Evolutionary conservation across 495 filamentous ascomycete species (phyloP).

Genomic region (Penicillium crystallinum): DNA sequence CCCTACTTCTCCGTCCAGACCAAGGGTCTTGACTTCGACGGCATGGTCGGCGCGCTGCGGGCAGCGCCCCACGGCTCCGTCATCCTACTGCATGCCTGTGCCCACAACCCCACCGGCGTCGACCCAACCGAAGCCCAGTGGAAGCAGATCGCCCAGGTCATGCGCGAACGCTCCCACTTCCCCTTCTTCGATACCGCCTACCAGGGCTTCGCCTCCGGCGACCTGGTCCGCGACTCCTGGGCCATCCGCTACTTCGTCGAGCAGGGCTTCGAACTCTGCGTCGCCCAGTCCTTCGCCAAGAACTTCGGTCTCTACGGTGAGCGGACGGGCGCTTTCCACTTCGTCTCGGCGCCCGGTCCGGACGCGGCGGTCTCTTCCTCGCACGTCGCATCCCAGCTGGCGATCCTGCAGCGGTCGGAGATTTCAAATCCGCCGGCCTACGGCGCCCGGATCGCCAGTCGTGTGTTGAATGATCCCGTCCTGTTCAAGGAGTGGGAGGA

Average conservation of each 20-base stretch:
- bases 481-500: conserved; percentile 94
- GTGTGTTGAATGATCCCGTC: conserved; percentile 71
- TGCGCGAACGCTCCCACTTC: conserved; percentile 75
- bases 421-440: conserved; percentile 96
- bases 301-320: conserved; percentile 98
- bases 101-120: conserved; percentile 97
- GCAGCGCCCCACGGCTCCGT: conserved; percentile 71
- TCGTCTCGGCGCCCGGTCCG: conserved; percentile 67
- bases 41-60: conserved; percentile 66
- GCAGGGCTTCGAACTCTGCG: conserved; percentile 90
- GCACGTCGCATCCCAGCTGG: conserved; percentile 75
- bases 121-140: conserved; percentile 93
- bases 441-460: conserved; percentile 80
- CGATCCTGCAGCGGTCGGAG: conserved; percentile 92
- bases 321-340: conserved; percentile 95
- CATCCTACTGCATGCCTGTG: conserved; percentile 92
- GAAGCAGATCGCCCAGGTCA: conserved; percentile 75
- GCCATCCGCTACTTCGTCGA: conserved; percentile 90
- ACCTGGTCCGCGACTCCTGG: conserved; percentile 78
- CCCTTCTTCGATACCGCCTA: conserved; percentile 99
- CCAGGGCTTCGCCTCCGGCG: conserved; percentile 94
- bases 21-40: conserved; percentile 84
- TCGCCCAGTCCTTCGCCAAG: conserved; percentile 97
- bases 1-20: conserved; percentile 88
- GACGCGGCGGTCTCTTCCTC: conserved; percentile 60